phyloP scores from a whole-genome alignment of 1,139 yeast genomes.

The Diutina sp. region DNA sequence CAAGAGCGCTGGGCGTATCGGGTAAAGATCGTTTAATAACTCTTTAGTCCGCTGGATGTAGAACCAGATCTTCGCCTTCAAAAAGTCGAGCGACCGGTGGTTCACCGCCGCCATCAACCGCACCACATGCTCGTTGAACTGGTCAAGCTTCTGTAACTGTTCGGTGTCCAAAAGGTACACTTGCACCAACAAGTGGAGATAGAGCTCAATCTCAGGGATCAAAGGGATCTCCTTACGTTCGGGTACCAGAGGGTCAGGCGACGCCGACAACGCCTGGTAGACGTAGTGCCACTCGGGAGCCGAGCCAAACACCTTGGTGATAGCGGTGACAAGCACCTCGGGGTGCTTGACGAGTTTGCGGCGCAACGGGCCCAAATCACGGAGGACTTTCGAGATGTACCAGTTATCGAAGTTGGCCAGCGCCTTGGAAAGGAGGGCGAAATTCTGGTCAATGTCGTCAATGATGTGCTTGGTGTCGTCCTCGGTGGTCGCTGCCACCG shows the following conservation, averaged over 20 bases:
- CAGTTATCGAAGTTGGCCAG: slow-evolving; percentile 75
- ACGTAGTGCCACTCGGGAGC: slow-evolving; percentile 23
- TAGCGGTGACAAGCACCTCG: slow-evolving; percentile 38
- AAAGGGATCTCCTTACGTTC: slow-evolving; percentile 12
- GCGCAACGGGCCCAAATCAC: slow-evolving; percentile 72
- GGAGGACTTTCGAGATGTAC: slow-evolving; percentile 71
- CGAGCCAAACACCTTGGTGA: slow-evolving; percentile 41
- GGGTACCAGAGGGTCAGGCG: slow-evolving; percentile 15
- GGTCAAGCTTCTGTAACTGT: slow-evolving; percentile 34
- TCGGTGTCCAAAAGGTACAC: slow-evolving; percentile 58
- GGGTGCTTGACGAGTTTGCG: slow-evolving; percentile 37
- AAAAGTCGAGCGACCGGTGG: slow-evolving; percentile 73
- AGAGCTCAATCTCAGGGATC: slow-evolving; percentile 72
- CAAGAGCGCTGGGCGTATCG: slow-evolving; percentile 61
- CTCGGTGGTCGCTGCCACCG: neutral
- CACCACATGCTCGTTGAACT: slow-evolving; percentile 43
- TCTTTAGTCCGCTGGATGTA: slow-evolving; percentile 77
- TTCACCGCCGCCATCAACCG: slow-evolving; percentile 50
- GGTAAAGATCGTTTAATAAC: slow-evolving; percentile 40
- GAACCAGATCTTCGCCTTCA: slow-evolving; percentile 90
- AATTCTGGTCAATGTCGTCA: slow-evolving; percentile 38
- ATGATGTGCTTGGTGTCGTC: slow-evolving; percentile 7
- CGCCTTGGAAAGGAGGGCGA: slow-evolving; percentile 52
- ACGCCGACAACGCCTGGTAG: slow-evolving; percentile 27
- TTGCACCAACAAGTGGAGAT: slow-evolving; percentile 67